Base-by-base conservation (phyloP, 1,139 yeast genomes). In the Meyerozyma smithsonii region DNA sequence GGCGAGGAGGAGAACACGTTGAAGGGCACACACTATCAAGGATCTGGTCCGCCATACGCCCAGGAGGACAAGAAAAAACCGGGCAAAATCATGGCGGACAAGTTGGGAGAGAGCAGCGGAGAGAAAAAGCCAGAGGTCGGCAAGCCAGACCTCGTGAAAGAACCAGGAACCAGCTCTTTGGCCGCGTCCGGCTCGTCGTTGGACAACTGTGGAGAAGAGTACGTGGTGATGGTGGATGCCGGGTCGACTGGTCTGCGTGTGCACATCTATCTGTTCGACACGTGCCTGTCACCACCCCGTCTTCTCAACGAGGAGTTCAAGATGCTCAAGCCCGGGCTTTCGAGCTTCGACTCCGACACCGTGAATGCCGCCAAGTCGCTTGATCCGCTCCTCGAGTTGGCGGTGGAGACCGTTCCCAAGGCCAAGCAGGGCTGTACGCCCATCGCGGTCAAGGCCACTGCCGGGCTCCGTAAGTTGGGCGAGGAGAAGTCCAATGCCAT, bases 211-310 rank as follows among this genome's bases (percentile, higher is more conserved):
- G 59, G 64, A 38, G 58, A 57, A 18, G 66, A 66, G 36, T 72
- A 55, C 47, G 97, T 90, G 28, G 77, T 92, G 21, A 88, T 92
- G 96, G 72, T 92, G 39, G 98, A 92, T 65, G 98, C 97, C 3
- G 98, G 98, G 11, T 88, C 97, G 3, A 84, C 96, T 6, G 98
- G 98, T 24, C 89, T 97, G 19, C 81, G 98, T 60, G 87, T 92
- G 28, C 98, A 92, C 61, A 84, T 92, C 28, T 92, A 92, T 64
- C 82, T 85, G 56, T 92, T 92, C 66, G 86, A 88, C 65, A 80
- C 88, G 40, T 89, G 97, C 57, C 69, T 74, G 40, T 71, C 84
- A 36, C 92, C 95, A 42, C 98, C 98, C 30, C 71, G 64, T 43
- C 78, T 94, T 48, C 64, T 88, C 42, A 69, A 74, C 37, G 99